Evolutionary conservation across 768 basidiomycete genomes (phyloP), one percentile per base, ranked within the genome.

Genomic region (Pleurotus citrinopileatus): DNA sequence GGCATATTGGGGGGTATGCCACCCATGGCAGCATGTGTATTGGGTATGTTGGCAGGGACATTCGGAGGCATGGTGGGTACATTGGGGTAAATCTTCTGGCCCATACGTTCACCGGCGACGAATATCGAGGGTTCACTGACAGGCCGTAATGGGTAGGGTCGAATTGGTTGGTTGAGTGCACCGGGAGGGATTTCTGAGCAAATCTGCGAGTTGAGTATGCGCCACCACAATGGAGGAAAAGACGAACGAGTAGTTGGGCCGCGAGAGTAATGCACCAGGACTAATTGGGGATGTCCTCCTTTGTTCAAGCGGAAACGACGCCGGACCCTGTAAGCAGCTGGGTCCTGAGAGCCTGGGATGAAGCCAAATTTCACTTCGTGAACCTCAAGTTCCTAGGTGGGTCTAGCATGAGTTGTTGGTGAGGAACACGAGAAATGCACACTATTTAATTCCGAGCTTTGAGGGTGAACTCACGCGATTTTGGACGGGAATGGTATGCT

Each of bases 201-300:
- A 55, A 37, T 22, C 25, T 22, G 12, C 53, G 36, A 28, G 55
- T 62, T 43, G 52, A 36, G n/a, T 34, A 53, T 40, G 53, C 46
- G 6, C 15, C 20, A 27, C 8, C 38, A 7, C 32, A 34, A n/a
- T 34, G 32, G 32, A n/a, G 9, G 32, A 34, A 34, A 52, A 38
- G 51, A 79, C 88, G 68, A 66, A 91, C 89, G 78, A 42, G 77
- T 73, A 7, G 74, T 58, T 9, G 78, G 83, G 3, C 86, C 87
- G 60, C 87, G 81, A 26, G 81, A 75, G 63, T 92, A 93, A 62
- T 93, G 89, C 0, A 91, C 79, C 4, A 93, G 80, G 15, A 85
- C 75, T n/a, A 92, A 77, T 52, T 83, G 80, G 0, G 84, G 79
- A 60, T 89, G 82, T 0, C 89, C 88, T 25, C 88, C 89, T 64